These are phyloP conservation scores for Neonectria coccinea DNA, from an alignment of 2,329 filamentous ascomycete genomes.

Conservation along the genomic window DNA sequence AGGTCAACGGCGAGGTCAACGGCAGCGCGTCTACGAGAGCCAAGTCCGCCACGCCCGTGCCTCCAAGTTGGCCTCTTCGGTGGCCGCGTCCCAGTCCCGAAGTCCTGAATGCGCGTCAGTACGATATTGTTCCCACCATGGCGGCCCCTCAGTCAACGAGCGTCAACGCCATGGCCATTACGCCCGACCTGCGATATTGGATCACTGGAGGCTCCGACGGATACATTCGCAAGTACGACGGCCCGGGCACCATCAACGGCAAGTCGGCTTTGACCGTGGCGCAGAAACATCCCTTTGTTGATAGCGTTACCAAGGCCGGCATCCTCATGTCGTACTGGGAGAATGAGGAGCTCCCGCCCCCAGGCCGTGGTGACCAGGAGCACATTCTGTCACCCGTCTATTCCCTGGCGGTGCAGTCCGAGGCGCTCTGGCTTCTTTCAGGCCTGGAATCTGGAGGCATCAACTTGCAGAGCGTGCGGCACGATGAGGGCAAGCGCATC, in stretches of 20 bases:
- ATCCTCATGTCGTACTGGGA: conserved; percentile 98
- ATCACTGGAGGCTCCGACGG: conserved; percentile 95
- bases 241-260: conserved; percentile 92
- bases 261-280: conserved; percentile 94
- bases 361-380: conserved; percentile 65
- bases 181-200: conserved; percentile 93
- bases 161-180: conserved; percentile 91
- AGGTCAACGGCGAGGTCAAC: conserved; percentile 50
- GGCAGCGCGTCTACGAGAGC: conserved; percentile 35
- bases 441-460: conserved; percentile 92
- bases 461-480: conserved; percentile 91
- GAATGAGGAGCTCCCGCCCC: conserved; percentile 80
- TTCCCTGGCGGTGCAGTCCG: conserved; percentile 89
- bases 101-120: conserved; percentile 81
- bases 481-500: conserved; percentile 94
- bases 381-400: conserved; percentile 88
- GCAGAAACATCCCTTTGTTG: conserved; percentile 95
- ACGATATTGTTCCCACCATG: conserved; percentile 97
- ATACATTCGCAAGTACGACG: conserved; percentile 97
- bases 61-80: conserved; percentile 36
- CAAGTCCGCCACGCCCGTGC: conserved; percentile 48
- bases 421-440: conserved; percentile 90
- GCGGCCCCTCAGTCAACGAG: conserved; percentile 96
- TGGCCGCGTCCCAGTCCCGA: conserved; percentile 79
- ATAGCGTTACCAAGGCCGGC: conserved; percentile 95